A percentile compares a stretch with the other conserved stretches of the same genome.
These are phyloP conservation scores for Mycena vitilis DNA, from an alignment of 768 basidiomycete species.

Conservation along the genomic window DNA sequence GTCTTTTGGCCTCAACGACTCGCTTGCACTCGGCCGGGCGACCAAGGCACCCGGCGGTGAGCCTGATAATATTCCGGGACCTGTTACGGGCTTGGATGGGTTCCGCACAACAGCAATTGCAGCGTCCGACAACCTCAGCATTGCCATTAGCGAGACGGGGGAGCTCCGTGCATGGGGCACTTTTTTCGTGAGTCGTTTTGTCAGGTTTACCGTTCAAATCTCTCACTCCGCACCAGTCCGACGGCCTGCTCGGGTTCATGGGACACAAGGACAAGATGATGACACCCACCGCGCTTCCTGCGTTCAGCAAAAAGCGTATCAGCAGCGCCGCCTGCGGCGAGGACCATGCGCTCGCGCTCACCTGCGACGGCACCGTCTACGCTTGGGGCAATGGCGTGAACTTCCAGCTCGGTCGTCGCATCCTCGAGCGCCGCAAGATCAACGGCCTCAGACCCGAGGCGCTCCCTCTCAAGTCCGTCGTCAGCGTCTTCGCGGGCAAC, in stretches of 20 bases:
- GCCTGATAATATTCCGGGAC: conserved; percentile 24
- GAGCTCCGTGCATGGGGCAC: conserved; percentile 35
- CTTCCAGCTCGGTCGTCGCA: conserved; percentile 28
- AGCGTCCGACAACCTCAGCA: conserved; percentile 32
- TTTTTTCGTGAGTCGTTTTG: conserved; percentile 14
- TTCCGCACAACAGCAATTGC: conserved; percentile 27
- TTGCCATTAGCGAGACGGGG: conserved; percentile 27
- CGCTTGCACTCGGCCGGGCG: conserved; percentile 30
- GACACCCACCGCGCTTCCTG: conserved; percentile 19
- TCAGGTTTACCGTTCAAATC: not conserved
- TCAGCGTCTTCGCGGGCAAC: conserved; percentile 27
- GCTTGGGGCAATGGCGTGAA: conserved; percentile 31
- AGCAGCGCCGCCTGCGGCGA: conserved; percentile 27
- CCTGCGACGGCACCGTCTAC: conserved; percentile 29
- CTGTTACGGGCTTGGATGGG: conserved; percentile 18
- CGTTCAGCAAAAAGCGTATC: conserved; percentile 23
- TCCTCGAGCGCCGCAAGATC: conserved; percentile 21
- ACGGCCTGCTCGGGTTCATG: conserved; percentile 27
- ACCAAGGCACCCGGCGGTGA: conserved; percentile 19
- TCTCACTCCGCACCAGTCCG: conserved; percentile 8
- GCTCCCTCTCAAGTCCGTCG: conserved; percentile 23
- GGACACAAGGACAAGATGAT: conserved; percentile 26
- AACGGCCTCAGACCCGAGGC: conserved; percentile 27
- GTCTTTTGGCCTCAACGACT: conserved; percentile 35
- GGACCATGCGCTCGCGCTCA: conserved; percentile 34